Percentiles rank a stretch among this genome's conserved stretches.
Conservation (phyloP, 139 green algal genomes). For the Micractinium sp. region DNA sequence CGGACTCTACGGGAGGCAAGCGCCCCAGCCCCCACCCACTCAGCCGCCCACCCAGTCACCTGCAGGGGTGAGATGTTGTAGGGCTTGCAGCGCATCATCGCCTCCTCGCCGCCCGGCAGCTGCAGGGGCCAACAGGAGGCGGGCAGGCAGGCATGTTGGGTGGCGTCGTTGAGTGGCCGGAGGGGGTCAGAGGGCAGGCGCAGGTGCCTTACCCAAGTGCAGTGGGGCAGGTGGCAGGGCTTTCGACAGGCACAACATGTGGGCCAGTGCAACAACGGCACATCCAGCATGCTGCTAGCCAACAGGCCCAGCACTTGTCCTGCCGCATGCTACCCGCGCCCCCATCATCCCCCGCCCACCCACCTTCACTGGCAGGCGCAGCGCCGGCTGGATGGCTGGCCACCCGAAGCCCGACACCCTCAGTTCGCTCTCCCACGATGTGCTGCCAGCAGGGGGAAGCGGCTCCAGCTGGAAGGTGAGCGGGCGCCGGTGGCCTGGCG, state of each 20-base stretch:
- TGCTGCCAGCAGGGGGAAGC: slow-evolving; percentile 11
- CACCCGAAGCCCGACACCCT: slow-evolving; percentile 41
- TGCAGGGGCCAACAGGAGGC: background rate
- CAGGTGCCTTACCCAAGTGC: background rate
- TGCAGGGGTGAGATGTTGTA: slow-evolving; percentile 27
- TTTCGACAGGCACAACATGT: no score
- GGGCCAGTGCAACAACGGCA: no score
- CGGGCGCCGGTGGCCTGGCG: slow-evolving; percentile 28
- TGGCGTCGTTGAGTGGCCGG: background rate
- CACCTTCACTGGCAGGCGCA: slow-evolving; percentile 29
- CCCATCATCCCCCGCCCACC: background rate
- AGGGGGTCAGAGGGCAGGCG: background rate
- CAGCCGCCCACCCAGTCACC: background rate
- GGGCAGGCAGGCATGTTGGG: background rate
- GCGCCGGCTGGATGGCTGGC: slow-evolving; percentile 36
- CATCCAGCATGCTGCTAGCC: no score
- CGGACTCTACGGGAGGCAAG: no score
- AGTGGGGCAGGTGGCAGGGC: background rate
- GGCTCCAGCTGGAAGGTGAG: slow-evolving; percentile 35
- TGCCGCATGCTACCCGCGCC: background rate
- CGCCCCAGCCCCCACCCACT: no score
- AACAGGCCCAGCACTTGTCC: background rate
- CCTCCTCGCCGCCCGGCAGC: slow-evolving; percentile 22
- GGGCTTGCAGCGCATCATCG: slow-evolving; percentile 20
- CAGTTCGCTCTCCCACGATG: slow-evolving; percentile 35